These are phyloP conservation scores for Entomortierella chlamydospora DNA, from an alignment of 192 early-diverging fungal species.

Conservation along the genomic window DNA sequence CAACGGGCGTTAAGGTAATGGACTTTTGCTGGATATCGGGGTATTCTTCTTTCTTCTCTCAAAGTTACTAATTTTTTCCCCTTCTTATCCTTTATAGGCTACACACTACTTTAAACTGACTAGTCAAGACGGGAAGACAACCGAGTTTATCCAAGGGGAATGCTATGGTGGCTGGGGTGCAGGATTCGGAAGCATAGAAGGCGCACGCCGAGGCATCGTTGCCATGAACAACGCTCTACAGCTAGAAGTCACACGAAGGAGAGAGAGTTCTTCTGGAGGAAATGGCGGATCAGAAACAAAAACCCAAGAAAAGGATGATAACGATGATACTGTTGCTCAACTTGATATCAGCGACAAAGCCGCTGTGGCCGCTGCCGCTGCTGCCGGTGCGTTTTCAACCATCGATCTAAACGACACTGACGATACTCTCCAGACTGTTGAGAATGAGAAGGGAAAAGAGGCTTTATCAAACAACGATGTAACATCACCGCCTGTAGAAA, in stretches of 20 bases:
- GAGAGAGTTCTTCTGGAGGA: neutral
- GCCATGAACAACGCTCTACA: conserved; percentile 28
- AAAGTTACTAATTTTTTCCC: neutral
- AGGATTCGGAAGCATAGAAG: conserved; percentile 1
- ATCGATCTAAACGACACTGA: too few relatives aligned
- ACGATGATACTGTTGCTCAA: conserved; percentile 12
- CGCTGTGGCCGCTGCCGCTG: conserved; percentile 1
- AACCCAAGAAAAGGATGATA: neutral
- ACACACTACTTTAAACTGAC: conserved; percentile 45
- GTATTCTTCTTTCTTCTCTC: neutral
- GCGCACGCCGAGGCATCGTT: conserved; percentile 6
- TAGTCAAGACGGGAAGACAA: conserved; percentile 6
- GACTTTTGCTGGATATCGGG: neutral
- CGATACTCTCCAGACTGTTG: neutral
- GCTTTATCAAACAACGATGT: too few relatives aligned
- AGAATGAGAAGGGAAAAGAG: neutral
- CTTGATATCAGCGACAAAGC: conserved; percentile 28
- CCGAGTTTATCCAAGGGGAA: conserved; percentile 37
- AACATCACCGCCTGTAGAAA: neutral
- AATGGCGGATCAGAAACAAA: neutral
- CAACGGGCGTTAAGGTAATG: conserved; percentile 13
- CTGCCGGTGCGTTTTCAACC: neutral
- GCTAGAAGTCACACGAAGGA: conserved; percentile 12
- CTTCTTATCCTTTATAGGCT: too few relatives aligned
- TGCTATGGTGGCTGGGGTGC: neutral